These are phyloP conservation scores for Plectosphaerella cucumerina DNA, from an alignment of 2,329 filamentous ascomycete genomes.

Conservation along the genomic window DNA sequence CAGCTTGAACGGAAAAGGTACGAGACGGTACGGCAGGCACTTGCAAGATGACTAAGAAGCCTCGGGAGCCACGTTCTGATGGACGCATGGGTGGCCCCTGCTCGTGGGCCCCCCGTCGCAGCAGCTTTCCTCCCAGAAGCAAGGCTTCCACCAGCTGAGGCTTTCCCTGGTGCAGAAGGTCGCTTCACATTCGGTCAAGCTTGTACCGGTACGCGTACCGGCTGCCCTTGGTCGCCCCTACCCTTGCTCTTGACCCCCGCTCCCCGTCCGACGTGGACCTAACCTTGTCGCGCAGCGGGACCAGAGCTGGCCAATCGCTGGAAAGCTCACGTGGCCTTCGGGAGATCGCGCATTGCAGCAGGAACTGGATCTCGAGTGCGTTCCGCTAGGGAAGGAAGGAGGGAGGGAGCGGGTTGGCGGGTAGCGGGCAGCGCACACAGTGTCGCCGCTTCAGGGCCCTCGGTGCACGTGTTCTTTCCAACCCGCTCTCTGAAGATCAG, in stretches of 20 bases:
- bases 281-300: background rate
- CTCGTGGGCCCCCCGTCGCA: background rate
- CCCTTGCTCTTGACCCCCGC: too few relatives aligned
- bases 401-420: background rate
- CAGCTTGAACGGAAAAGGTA: too few relatives aligned
- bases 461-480: background rate
- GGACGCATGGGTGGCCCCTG: background rate
- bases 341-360: slow-evolving; percentile 13
- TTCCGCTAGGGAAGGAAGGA: background rate
- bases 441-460: background rate
- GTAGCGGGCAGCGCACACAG: background rate
- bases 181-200: too few relatives aligned
- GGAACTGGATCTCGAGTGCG: slow-evolving; percentile 4
- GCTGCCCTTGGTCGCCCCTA: too few relatives aligned
- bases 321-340: slow-evolving; percentile 10
- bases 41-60: background rate
- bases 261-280: too few relatives aligned
- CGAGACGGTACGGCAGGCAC: too few relatives aligned
- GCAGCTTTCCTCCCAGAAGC: too few relatives aligned
- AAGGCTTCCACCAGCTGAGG: too few relatives aligned
- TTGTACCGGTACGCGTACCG: too few relatives aligned
- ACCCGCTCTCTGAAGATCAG: background rate
- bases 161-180: too few relatives aligned
- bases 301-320: background rate
- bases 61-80: background rate